Conservation (phyloP, 1,284 basidiomycete species). For the Cryptococcus maquisensis region DNA sequence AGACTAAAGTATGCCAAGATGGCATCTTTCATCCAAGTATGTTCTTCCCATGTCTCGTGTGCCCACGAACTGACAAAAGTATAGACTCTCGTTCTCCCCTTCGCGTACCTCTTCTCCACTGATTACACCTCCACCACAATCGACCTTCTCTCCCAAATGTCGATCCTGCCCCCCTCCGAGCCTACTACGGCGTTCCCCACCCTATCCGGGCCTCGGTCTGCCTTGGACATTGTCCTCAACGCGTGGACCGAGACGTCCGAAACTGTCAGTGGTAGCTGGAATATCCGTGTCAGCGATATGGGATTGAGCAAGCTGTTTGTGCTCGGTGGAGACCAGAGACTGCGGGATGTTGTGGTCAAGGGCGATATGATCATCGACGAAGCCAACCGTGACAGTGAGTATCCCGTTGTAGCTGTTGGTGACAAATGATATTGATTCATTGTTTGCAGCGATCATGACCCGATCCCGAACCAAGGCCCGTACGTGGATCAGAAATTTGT, state of each 20-base stretch:
- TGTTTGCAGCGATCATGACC: slow-evolving; percentile 79
- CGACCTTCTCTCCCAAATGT: slow-evolving; percentile 64
- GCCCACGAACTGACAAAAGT: background rate
- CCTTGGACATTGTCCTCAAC: slow-evolving; percentile 72
- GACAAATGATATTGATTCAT: background rate
- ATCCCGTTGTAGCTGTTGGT: background rate
- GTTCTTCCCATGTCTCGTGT: slow-evolving; percentile 13
- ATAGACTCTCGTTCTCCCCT: slow-evolving; percentile 81
- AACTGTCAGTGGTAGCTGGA: slow-evolving; percentile 92
- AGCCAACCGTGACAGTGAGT: slow-evolving; percentile 72
- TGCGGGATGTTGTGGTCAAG: slow-evolving; percentile 70
- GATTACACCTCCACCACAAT: slow-evolving; percentile 74
- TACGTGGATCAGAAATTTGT: background rate
- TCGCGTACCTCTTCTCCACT: slow-evolving; percentile 80
- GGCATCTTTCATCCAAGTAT: slow-evolving; percentile 78
- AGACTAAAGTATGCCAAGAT: slow-evolving; percentile 80
- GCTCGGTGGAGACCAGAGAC: slow-evolving; percentile 52
- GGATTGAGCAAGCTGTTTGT: slow-evolving; percentile 74
- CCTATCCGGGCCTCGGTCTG: slow-evolving; percentile 38
- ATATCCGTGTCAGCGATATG: slow-evolving; percentile 74
- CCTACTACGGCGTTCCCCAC: background rate
- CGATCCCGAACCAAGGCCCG: slow-evolving; percentile 74
- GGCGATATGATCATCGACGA: slow-evolving; percentile 86
- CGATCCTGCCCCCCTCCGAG: slow-evolving; percentile 52
- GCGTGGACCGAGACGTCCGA: slow-evolving; percentile 93